These are phyloP conservation scores for Trichothecium roseum DNA, from an alignment of 2,329 filamentous ascomycete genomes.

Conservation along the genomic window DNA sequence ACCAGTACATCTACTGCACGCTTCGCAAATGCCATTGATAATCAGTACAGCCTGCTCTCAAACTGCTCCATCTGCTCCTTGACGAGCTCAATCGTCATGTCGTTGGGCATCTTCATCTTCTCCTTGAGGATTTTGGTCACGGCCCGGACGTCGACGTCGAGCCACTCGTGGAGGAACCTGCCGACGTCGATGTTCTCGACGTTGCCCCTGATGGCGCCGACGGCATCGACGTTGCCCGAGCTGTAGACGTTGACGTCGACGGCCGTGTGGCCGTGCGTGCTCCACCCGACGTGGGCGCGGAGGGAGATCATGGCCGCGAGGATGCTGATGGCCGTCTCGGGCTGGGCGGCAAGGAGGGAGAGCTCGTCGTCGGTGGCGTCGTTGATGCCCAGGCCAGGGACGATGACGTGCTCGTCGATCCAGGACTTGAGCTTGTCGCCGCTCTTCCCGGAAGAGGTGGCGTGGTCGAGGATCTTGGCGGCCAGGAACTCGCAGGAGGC, in stretches of 20 bases:
- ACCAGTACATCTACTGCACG: too few species aligned
- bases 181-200: slow-evolving; percentile 94
- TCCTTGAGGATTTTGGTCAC: slow-evolving; percentile 67
- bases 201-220: slow-evolving; percentile 64
- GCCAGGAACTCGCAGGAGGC: slow-evolving; percentile 66
- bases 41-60: too few species aligned
- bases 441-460: slow-evolving; percentile 27
- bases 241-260: slow-evolving; percentile 97
- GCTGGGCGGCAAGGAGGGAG: slow-evolving; percentile 47
- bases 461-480: slow-evolving; percentile 48
- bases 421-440: slow-evolving; percentile 43
- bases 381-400: slow-evolving; percentile 62
- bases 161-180: slow-evolving; percentile 66
- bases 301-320: slow-evolving; percentile 83
- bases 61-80: too few species aligned
- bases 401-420: slow-evolving; percentile 57
- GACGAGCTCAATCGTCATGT: slow-evolving; percentile 8
- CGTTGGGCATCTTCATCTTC: slow-evolving; percentile 25
- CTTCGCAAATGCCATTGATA: too few species aligned
- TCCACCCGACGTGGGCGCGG: slow-evolving; percentile 86
- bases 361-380: slow-evolving; percentile 67
- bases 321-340: slow-evolving; percentile 40
- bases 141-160: slow-evolving; percentile 66
- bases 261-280: slow-evolving; percentile 83
- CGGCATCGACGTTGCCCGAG: slow-evolving; percentile 54